Conservation (phyloP, 1,284 basidiomycete species). For the Schizophyllum commune region DNA sequence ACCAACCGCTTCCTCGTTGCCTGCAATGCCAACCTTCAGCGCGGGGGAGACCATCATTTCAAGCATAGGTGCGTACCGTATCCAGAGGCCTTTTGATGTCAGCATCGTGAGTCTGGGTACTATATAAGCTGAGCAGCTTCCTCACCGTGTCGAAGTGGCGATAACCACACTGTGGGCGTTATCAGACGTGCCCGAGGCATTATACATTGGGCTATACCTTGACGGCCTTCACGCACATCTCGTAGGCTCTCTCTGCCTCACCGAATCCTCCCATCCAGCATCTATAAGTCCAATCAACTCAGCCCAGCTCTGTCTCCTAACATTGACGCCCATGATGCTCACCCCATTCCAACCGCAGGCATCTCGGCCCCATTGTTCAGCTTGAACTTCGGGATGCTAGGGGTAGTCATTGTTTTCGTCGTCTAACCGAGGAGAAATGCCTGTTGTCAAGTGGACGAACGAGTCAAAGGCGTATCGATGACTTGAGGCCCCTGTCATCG, state of each 20-base stretch:
- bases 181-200: neutral
- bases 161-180: constrained; percentile 24
- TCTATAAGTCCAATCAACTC: constrained; percentile 13
- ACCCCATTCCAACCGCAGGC: constrained; percentile 33
- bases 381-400: constrained; percentile 18
- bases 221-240: constrained; percentile 30
- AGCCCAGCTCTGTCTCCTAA: neutral
- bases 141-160: constrained; percentile 34
- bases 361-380: constrained; percentile 31
- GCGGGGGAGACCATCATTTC: no score
- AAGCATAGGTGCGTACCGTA: constrained; percentile 20
- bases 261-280: constrained; percentile 35
- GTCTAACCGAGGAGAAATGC: no score
- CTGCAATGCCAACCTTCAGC: constrained; percentile 18
- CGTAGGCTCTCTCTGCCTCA: constrained; percentile 24
- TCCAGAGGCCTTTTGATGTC: constrained; percentile 19
- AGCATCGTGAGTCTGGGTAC: neutral
- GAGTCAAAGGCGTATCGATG: neutral
- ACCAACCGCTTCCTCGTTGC: constrained; percentile 42
- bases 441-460: neutral
- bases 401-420: neutral
- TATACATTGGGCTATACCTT: constrained; percentile 16
- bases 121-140: neutral
- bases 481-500: neutral
- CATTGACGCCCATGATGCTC: constrained; percentile 2